Evolutionary conservation across 2,329 filamentous ascomycete genomes (phyloP), one percentile per base, ranked within the genome.

Genomic region (Nothomitra cinnamomea): DNA sequence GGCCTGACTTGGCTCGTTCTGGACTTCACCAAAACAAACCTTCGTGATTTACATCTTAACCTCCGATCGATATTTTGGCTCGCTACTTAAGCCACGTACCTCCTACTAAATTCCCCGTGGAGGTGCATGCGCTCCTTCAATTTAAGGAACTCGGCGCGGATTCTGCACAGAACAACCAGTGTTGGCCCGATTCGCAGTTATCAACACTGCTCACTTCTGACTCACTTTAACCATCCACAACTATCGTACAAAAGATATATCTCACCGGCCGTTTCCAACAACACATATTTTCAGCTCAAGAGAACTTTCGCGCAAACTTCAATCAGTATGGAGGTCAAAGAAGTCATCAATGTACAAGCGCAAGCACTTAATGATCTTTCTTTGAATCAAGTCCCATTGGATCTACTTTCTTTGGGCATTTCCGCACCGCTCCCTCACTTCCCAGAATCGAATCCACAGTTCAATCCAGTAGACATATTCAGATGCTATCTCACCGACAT

Each of bases 381-480:
- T n/a, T 43, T 55, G 53, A 49, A 55, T 17, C 52, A 55, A 17
- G 52, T 47, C 25, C 38, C 53, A 2, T 25, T 40, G 19, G 36
- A 38, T 19, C 53, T 55, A 2, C n/a, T 19, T 13, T 17, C 48
- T 35, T 25, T 55, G 2, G 53, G 53, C 21, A 52, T 55, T 15
- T 55, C 53, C 12, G 25, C 41, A 8, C 52, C 45, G 13, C 24
- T 52, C 15, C 19, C 49, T 12, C 22, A 55, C 35, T 53, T 45
- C 43, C 49, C 48, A 10, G 53, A 47, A 36, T 54, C 54, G 10
- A 70, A 82, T 63, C 84, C 85, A 54, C 75, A 82, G 28, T 70
- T 77, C 60, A 92, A 92, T 69, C 82, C 84, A 2, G 72, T 85
- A 62, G 87, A 92, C 62, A 75, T 90, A 56, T 94, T 88, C 73